A percentile compares a stretch with the other conserved stretches of the same genome.
These are phyloP conservation scores for Carex kokanica DNA, from an alignment of 176 grass and related monocot species.

Conservation along the genomic window DNA sequence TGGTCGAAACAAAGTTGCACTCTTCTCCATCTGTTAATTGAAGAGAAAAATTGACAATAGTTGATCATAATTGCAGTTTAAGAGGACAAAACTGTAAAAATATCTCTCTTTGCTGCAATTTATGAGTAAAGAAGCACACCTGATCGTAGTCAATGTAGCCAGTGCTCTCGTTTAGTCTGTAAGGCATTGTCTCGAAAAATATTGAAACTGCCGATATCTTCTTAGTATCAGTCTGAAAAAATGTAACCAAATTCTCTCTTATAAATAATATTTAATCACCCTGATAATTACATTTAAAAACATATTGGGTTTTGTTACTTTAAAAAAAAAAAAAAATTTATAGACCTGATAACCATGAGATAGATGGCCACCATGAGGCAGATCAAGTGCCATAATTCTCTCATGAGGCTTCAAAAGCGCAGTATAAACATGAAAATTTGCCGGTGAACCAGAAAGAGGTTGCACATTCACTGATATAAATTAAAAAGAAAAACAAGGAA, in stretches of 20 bases:
- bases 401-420: conserved; percentile 97
- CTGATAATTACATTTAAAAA: neutral
- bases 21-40: conserved; percentile 62
- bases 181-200: conserved; percentile 99
- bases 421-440: conserved; percentile 98
- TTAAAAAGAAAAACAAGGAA: conserved; percentile 11
- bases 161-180: conserved; percentile 93
- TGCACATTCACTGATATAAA: conserved; percentile 86
- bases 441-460: conserved; percentile 82
- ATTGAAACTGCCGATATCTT: conserved; percentile 98
- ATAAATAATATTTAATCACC: neutral
- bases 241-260: conserved; percentile 11
- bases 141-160: conserved; percentile 99
- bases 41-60: conserved; percentile 17
- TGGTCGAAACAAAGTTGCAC: conserved; percentile 82
- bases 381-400: conserved; percentile 98
- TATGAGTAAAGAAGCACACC: conserved; percentile 33
- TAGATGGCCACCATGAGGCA: conserved; percentile 99
- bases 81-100: neutral
- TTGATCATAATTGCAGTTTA: neutral
- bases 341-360: conserved; percentile 97
- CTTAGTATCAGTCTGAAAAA: conserved; percentile 97
- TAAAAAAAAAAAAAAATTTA: conserved; percentile 17
- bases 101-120: neutral
- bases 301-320: neutral